Evolutionary conservation across 805 yeast genomes (phyloP).

Genomic region (Kurtzmaniella cleridarum): DNA sequence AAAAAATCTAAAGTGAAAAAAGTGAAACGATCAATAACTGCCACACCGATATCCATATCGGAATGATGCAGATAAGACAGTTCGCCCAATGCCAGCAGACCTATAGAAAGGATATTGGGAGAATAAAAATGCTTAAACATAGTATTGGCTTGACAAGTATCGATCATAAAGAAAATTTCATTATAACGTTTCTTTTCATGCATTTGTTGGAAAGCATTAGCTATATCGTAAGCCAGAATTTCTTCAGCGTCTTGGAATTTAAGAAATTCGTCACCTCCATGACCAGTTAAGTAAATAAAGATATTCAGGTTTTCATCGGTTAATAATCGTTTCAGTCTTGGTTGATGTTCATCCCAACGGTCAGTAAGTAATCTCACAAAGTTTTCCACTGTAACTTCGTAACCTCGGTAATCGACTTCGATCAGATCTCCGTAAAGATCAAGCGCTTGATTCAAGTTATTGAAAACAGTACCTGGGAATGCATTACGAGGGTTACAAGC

Average conservation of each 20-base stretch:
- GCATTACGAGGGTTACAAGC: slow-evolving; percentile 96
- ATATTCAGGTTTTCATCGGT: slow-evolving; percentile 94
- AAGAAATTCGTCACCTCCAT: slow-evolving; percentile 96
- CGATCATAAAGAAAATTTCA: slow-evolving; percentile 95
- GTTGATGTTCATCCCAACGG: slow-evolving; percentile 93
- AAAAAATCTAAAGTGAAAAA: slow-evolving; percentile 84
- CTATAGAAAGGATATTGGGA: slow-evolving; percentile 89
- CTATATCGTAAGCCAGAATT: slow-evolving; percentile 89
- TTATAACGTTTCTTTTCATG: slow-evolving; percentile 91
- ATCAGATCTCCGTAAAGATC: slow-evolving; percentile 92
- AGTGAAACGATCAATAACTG: slow-evolving; percentile 95
- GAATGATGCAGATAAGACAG: slow-evolving; percentile 94
- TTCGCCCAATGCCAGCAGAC: slow-evolving; percentile 83
- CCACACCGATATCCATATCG: slow-evolving; percentile 93
- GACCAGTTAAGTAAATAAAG: slow-evolving; percentile 94
- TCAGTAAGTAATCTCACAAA: slow-evolving; percentile 90
- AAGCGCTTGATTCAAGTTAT: slow-evolving; percentile 84
- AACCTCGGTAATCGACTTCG: slow-evolving; percentile 95
- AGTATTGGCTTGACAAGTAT: slow-evolving; percentile 97
- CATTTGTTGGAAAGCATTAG: slow-evolving; percentile 97
- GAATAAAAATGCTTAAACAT: slow-evolving; percentile 92
- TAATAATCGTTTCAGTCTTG: slow-evolving; percentile 81
- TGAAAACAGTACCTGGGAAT: slow-evolving; percentile 93
- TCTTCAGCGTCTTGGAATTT: slow-evolving; percentile 99
- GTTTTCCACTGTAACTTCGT: slow-evolving; percentile 96